A percentile compares a stretch with the other conserved stretches of the same genome.
Conservation (phyloP, 1,284 basidiomycete genomes). For the Fomitopsis pinicola region DNA sequence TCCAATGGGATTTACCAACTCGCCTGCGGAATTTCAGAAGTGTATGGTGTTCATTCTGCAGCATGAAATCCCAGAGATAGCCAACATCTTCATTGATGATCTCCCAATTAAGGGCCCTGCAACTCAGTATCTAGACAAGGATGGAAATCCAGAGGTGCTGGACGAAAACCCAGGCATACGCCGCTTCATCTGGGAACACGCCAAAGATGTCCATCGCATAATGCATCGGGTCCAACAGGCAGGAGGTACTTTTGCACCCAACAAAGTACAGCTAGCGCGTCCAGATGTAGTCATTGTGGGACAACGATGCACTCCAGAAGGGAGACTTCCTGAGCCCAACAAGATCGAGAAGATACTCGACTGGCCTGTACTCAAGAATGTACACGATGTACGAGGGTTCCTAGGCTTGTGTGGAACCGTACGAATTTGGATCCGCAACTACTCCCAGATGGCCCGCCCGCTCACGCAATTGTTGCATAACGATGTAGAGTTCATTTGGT, state of each 20-base stretch:
- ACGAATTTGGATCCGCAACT: conserved; percentile 27
- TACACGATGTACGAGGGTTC: conserved; percentile 27
- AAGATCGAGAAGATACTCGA: too few relatives aligned
- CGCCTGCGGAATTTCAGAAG: conserved; percentile 30
- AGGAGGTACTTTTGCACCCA: too few relatives aligned
- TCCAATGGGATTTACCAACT: conserved; percentile 7
- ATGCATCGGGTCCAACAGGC: conserved; percentile 25
- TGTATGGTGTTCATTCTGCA: conserved; percentile 30
- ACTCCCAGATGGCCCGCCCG: conserved; percentile 20
- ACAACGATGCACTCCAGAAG: too few relatives aligned
- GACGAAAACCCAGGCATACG: conserved; percentile 19
- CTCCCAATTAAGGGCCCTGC: conserved; percentile 6
- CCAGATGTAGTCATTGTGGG: too few relatives aligned
- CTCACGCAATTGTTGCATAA: conserved; percentile 17
- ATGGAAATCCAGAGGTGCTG: not conserved
- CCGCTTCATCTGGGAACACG: conserved; percentile 29
- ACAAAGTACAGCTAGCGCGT: too few relatives aligned
- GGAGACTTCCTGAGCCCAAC: too few relatives aligned
- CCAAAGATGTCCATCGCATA: conserved; percentile 26
- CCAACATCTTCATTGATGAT: conserved; percentile 3
- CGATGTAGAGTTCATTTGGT: conserved; percentile 14
- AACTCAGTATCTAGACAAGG: not conserved
- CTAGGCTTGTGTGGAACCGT: conserved; percentile 18
- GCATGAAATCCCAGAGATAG: conserved; percentile 23
- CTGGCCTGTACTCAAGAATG: not conserved